A percentile compares a stretch with the other conserved stretches of the same genome.
Conservation (phyloP, 805 yeast species). For the Diddensiella transvaalensis region DNA sequence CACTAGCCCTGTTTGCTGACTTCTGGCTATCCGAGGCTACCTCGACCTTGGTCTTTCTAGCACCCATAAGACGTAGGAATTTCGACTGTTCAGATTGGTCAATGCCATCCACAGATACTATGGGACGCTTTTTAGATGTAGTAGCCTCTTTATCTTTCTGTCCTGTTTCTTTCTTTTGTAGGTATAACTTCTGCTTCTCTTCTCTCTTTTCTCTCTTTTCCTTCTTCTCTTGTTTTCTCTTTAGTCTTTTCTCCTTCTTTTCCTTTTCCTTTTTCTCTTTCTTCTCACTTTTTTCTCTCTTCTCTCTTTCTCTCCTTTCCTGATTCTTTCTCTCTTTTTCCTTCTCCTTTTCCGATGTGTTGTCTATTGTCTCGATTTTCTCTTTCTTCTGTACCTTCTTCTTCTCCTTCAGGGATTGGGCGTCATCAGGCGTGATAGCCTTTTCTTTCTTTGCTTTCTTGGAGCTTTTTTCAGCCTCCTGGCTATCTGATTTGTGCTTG, state of each 20-base stretch:
- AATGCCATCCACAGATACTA: constrained; percentile 21
- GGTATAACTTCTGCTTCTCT: too few species aligned
- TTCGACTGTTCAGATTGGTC: constrained; percentile 23
- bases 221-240: background rate
- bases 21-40: constrained; percentile 3
- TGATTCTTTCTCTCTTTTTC: background rate
- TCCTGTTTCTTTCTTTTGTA: too few species aligned
- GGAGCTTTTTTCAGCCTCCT: too few species aligned
- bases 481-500: too few species aligned
- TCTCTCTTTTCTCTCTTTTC: background rate
- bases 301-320: background rate
- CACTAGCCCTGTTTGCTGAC: constrained; percentile 10
- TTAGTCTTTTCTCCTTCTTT: background rate
- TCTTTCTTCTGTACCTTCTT: background rate
- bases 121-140: background rate
- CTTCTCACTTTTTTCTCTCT: background rate
- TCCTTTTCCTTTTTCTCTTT: background rate
- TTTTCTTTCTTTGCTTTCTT: too few species aligned
- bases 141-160: background rate
- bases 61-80: constrained; percentile 27
- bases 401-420: background rate
- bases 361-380: background rate
- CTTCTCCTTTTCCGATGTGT: too few species aligned
- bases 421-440: too few species aligned
- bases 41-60: constrained; percentile 16